Evolutionary conservation across 441 rosid species (phyloP).

Genomic region (Arabidopsis lyrata): DNA sequence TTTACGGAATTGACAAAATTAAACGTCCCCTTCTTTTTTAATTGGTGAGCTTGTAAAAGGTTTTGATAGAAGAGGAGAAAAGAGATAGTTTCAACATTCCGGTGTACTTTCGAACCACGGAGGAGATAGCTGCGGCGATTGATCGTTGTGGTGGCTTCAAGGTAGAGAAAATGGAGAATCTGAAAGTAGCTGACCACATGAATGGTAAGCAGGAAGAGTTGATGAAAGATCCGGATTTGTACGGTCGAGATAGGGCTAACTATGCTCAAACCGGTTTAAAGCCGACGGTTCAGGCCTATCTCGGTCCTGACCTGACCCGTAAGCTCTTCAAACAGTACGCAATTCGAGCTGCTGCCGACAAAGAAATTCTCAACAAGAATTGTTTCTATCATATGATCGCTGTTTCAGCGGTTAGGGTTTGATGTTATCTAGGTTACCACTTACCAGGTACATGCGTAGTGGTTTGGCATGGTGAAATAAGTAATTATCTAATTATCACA

Average conservation of each 20-base stretch:
- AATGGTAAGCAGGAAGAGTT: conserved; percentile 51
- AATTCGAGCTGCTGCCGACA: conserved; percentile 47
- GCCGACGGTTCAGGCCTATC: conserved; percentile 49
- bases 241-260: conserved; percentile 55
- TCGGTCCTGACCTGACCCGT: conserved; percentile 51
- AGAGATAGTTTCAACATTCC: conserved; percentile 62
- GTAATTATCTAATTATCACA: background rate
- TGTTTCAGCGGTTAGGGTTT: conserved; percentile 48
- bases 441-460: background rate
- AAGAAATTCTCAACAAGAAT: conserved; percentile 41
- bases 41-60: conserved; percentile 36
- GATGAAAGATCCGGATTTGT: conserved; percentile 49
- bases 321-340: conserved; percentile 51
- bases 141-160: conserved; percentile 55
- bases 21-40: background rate
- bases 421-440: conserved; percentile 14
- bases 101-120: conserved; percentile 54
- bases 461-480: conserved; percentile 15
- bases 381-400: conserved; percentile 53
- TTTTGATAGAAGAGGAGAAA: conserved; percentile 55
- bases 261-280: conserved; percentile 20
- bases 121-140: conserved; percentile 53
- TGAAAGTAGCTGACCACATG: conserved; percentile 49
- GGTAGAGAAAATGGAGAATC: conserved; percentile 48
- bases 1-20: conserved; percentile 1